Evolutionary conservation across 208 protist genomes (phyloP), one percentile per base, ranked within the genome.

Genomic region (Leishmania major): DNA sequence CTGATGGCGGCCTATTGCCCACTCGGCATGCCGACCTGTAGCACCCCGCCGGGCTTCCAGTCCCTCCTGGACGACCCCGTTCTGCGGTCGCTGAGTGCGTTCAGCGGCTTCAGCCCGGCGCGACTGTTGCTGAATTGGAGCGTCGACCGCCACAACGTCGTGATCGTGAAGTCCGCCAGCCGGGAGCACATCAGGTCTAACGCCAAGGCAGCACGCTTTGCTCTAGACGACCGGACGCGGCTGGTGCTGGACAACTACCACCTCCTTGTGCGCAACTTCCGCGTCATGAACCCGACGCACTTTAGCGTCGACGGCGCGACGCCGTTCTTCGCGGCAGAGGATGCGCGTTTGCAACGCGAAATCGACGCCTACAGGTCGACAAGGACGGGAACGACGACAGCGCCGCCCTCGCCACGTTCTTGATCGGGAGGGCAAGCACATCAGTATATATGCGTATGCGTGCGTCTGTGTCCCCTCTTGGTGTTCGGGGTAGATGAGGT

Each of bases 1-100:
- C 75, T 94, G 37, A 93, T 95, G 28, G 95, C 85, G 11, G 95
- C 97, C 1, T 97, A 98, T 78, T 95, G 90, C 78, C 97, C 97
- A 59, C 87, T 97, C 53, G 92, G 91, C n/a, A 93, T 93, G 88
- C 88, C 91, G 13, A 96, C 90, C 3, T 84, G 91, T 31, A 84
- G 89, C 80, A 96, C 92, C 1, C 90, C 90, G 25, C 85, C 90
- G n/a, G 89, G 86, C 35, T 96, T 91, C 43, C 75, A 62, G 53
- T 87, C 87, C 5, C 81, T 98, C 28, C 15, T 89, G 31, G 69
- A 87, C 45, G 87, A 96, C 69, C 78, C 87, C 35, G 64, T 81
- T 35, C 31, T 98, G 40, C 57, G 82, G 80, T 70, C 71, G 35
- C 67, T 98, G 47, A 85, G 91, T n/a, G 87, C 90, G 25, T 84